Conservation (phyloP, 2,329 filamentous ascomycete genomes). For the Fusarium floridanum region DNA sequence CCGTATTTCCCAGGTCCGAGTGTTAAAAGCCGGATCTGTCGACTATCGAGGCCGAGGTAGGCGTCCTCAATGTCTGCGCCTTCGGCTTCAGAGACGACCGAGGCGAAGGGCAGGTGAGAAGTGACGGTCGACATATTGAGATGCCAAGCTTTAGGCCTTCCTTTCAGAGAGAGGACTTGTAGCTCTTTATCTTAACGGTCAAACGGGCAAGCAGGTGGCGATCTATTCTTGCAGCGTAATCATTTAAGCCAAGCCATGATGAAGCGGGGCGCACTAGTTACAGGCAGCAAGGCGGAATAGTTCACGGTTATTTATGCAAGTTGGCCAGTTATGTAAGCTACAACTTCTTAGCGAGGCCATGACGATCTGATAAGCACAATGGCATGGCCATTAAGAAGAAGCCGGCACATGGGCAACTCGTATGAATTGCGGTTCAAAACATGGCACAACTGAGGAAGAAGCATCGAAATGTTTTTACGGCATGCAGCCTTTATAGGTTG, state of each 20-base stretch:
- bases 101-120: background rate
- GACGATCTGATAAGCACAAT: too few relatives aligned
- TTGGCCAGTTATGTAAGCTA: too few relatives aligned
- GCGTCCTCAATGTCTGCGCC: background rate
- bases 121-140: background rate
- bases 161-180: background rate
- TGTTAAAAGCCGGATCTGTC: background rate
- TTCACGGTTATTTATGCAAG: background rate
- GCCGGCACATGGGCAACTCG: too few relatives aligned
- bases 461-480: too few relatives aligned
- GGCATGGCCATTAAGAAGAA: too few relatives aligned
- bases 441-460: too few relatives aligned
- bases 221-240: background rate
- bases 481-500: background rate
- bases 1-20: background rate
- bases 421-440: too few relatives aligned
- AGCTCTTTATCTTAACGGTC: background rate
- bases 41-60: background rate
- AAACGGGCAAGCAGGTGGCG: background rate
- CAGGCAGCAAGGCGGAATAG: background rate
- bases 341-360: too few relatives aligned
- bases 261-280: background rate
- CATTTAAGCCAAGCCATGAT: background rate
- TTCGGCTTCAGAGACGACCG: background rate
- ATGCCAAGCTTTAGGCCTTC: background rate